These are phyloP conservation scores for Sporothrix schenckii DNA, from an alignment of 2,329 filamentous ascomycete genomes.

Conservation along the genomic window DNA sequence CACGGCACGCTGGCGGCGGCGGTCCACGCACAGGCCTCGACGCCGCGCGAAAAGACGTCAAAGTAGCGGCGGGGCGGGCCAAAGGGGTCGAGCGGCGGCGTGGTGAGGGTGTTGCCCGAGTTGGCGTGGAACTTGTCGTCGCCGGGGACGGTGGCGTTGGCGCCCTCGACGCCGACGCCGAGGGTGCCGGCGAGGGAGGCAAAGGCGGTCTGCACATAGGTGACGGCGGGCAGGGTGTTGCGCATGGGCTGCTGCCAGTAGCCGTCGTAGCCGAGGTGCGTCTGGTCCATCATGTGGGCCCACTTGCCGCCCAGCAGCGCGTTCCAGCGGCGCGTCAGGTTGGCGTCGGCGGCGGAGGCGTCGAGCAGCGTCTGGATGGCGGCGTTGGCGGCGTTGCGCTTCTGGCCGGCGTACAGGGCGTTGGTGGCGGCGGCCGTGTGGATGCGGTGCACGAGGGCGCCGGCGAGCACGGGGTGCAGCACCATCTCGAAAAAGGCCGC, in stretches of 20 bases:
- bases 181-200: conserved; percentile 65
- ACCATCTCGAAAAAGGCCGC: conserved; percentile 66
- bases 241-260: conserved; percentile 74
- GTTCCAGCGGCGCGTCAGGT: conserved; percentile 61
- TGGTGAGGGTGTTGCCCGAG: conserved; percentile 53
- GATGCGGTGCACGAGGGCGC: conserved; percentile 59
- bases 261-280: conserved; percentile 57
- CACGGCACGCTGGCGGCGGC: conserved; percentile 55
- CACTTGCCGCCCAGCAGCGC: conserved; percentile 63
- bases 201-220: conserved; percentile 61
- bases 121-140: conserved; percentile 65
- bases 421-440: conserved; percentile 56
- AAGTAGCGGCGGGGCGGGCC: conserved; percentile 61
- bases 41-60: conserved; percentile 65
- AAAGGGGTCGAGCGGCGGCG: conserved; percentile 62
- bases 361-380: conserved; percentile 56
- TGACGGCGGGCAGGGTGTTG: conserved; percentile 63
- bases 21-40: conserved; percentile 55
- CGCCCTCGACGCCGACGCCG: conserved; percentile 65
- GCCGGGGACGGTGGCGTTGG: conserved; percentile 67
- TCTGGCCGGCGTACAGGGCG: conserved; percentile 56
- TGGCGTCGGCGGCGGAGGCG: conserved; percentile 60
- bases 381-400: conserved; percentile 58
- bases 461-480: conserved; percentile 62
- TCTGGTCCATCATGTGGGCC: conserved; percentile 64